Evolutionary conservation across 2,329 filamentous ascomycete species (phyloP).

Genomic region (Dothideomycetes sp.): DNA sequence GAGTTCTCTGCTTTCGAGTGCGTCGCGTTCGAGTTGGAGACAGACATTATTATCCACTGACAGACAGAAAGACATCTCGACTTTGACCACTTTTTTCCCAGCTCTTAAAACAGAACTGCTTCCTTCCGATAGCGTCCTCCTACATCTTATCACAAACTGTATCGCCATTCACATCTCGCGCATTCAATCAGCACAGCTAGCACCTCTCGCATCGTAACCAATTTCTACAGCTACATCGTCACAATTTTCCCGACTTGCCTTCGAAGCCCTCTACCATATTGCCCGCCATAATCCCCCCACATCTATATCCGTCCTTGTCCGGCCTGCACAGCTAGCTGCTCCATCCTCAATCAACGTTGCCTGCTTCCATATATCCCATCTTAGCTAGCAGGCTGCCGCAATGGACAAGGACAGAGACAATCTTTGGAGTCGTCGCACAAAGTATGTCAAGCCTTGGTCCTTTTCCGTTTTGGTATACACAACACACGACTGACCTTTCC

Average conservation of each 20-base stretch:
- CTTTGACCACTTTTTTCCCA: too few relatives aligned
- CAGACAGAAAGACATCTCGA: too few relatives aligned
- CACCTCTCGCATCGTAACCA: too few relatives aligned
- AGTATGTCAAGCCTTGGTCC: constrained; percentile 48
- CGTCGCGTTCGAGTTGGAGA: too few relatives aligned
- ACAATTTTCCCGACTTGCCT: constrained; percentile 11
- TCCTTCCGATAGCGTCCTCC: too few relatives aligned
- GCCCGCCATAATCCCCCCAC: neutral
- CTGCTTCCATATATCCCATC: neutral
- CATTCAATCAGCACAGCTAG: too few relatives aligned
- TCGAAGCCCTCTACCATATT: neutral
- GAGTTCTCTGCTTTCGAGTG: constrained; percentile 11
- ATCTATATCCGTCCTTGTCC: constrained; percentile 7
- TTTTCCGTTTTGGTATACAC: neutral
- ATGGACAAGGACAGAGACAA: constrained; percentile 22
- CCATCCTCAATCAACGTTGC: neutral
- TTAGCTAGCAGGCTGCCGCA: constrained; percentile 10
- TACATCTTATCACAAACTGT: too few relatives aligned
- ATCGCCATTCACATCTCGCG: too few relatives aligned
- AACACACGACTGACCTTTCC: constrained; percentile 1
- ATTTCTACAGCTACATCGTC: constrained; percentile 4
- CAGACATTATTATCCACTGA: too few relatives aligned
- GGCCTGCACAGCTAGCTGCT: constrained; percentile 10
- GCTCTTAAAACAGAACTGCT: too few relatives aligned
- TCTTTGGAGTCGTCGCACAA: constrained; percentile 73